phyloP scores from a whole-genome alignment of 345 rosid species.

The Rhodamnia argentea region DNA sequence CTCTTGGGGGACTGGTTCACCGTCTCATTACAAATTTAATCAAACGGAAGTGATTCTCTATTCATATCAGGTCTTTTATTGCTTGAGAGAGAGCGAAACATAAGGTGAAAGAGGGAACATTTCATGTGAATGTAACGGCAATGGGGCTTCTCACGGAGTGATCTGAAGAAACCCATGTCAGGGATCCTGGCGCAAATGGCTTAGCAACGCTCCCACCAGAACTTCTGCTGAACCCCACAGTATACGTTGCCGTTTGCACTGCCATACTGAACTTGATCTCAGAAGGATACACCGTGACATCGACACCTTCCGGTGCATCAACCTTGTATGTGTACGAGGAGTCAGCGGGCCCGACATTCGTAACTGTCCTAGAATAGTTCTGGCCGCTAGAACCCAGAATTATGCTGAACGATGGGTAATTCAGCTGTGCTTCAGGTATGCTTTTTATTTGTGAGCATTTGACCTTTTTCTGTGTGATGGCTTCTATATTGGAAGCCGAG shows the following conservation, averaged over 20 bases:
- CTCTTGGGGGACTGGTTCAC: background rate
- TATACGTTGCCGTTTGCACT: constrained; percentile 1
- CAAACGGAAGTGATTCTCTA: background rate
- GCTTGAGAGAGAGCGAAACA: background rate
- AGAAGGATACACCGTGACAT: constrained; percentile 7
- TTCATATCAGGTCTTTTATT: background rate
- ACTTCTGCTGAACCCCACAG: constrained; percentile 9
- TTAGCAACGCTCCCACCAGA: background rate
- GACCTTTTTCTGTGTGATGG: background rate
- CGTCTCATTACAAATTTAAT: background rate
- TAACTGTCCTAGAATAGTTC: constrained; percentile 10
- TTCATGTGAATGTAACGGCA: background rate
- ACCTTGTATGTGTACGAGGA: background rate
- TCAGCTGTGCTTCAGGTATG: constrained; percentile 12
- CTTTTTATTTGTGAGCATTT: background rate
- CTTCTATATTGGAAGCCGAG: background rate
- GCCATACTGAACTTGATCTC: background rate
- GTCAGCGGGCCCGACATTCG: constrained; percentile 3
- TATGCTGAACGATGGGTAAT: constrained; percentile 17
- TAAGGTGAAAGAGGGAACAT: background rate
- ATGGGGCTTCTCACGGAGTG: constrained; percentile 15
- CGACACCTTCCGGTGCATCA: constrained; percentile 3
- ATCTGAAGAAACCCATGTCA: constrained; percentile 1
- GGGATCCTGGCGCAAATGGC: constrained; percentile 5
- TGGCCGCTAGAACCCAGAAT: background rate